These are phyloP conservation scores for Actinidia arguta DNA, from an alignment of 179 eudicot species.

Conservation along the genomic window DNA sequence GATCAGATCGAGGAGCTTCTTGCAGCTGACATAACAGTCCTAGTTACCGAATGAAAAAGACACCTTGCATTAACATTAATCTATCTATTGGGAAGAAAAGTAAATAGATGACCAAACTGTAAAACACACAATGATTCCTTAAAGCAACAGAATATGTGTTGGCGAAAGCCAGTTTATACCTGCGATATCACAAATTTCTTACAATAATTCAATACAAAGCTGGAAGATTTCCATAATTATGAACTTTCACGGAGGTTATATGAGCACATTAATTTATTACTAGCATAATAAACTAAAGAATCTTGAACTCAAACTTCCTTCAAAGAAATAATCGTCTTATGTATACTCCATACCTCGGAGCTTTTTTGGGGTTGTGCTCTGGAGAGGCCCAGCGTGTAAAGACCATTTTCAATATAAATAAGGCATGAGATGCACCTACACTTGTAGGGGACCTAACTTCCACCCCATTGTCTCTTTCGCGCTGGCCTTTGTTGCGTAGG, in stretches of 20 bases:
- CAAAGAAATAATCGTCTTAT: not conserved
- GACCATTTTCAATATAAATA: not conserved
- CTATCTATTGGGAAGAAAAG: not conserved
- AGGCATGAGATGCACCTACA: not conserved
- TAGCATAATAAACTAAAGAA: constrained; percentile 1
- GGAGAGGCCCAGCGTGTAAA: not conserved
- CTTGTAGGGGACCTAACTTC: constrained; percentile 24
- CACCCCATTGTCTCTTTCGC: constrained; percentile 66
- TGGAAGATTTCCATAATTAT: not conserved
- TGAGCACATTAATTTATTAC: constrained; percentile 8
- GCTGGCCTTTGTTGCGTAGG: constrained; percentile 52
- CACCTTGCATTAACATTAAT: not conserved
- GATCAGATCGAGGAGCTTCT: too few relatives aligned
- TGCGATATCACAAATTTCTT: not conserved
- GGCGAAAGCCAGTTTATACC: not conserved
- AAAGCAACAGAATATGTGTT: not conserved
- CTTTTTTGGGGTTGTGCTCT: too few relatives aligned
- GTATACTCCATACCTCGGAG: too few relatives aligned
- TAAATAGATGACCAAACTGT: not conserved
- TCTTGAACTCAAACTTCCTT: not conserved
- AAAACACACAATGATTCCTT: not conserved
- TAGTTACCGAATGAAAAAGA: not conserved
- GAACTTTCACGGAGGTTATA: not conserved
- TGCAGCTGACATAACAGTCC: too few relatives aligned
- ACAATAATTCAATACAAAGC: not conserved